Base-by-base conservation (phyloP, 2,329 filamentous ascomycete species). In the Fonsecaea pedrosoi region DNA sequence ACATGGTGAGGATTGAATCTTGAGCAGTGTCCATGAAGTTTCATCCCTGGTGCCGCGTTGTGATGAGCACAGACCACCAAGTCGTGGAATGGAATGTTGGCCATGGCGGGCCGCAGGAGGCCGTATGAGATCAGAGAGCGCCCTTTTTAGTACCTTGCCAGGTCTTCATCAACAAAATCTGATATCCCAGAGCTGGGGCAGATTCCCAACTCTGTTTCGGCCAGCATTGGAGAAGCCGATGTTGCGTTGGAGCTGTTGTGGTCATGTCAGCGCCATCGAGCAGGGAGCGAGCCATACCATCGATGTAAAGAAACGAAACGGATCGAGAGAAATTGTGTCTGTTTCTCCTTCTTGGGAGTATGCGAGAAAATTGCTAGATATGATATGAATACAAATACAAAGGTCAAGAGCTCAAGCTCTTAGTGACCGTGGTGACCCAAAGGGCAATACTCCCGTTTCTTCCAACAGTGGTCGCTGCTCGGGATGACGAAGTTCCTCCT, bases 11-110 rank as follows among this genome's bases (percentile, higher is more conserved):
- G 42, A 1, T 48, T 18, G 4, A 48, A 48, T 7, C n/a, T 25
- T 25, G 37, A 38, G 48, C 48, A 25, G 25, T 32, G 37, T 25
- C 7, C 21, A 30, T 6, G 30, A 30, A 37, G 25, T 45, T 32
- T 48, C 45, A 60, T 59, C 53, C 50, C 48, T 55, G 4, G 25
- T 10, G 37, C 57, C 65, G 65, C 65, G 65, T 67, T 67, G 65
- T 67, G 65, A 54, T 67, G 61, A 42, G 65, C 65, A 67, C 65
- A 64, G 65, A 48, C 65, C 60, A 18, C 21, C 37, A 42, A 53
- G 30, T 30, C 48, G 53, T 67, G 61, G 65, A 67, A 64, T 67
- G 65, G 60, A 62, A 62, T 62, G 60, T 48, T 56, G 60, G 32
- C 56, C 30, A 38, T 30, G 18, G 25, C 25, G 3, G 3, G 25